Base-by-base conservation (phyloP, 306 rosid genomes). In the Dicorynia guianensis region DNA sequence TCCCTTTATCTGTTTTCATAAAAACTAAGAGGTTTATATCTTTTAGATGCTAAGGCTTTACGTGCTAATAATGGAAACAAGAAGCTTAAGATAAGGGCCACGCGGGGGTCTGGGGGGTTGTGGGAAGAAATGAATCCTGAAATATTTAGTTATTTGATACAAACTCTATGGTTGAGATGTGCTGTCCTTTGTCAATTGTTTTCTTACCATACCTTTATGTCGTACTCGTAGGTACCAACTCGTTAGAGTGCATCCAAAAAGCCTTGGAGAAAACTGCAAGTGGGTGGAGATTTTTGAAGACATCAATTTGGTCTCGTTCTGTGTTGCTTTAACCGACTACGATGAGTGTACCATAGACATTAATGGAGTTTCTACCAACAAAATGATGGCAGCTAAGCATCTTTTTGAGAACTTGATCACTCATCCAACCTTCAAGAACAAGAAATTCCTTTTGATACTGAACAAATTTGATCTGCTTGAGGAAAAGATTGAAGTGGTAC, bases 211-310 rank as follows among this genome's bases (percentile, higher is more conserved):
- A 49, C 35, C 9, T 52, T 68, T 53, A 20, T 53, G 15, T 57
- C 40, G 39, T 35, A 25, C 38, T 79, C 58, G 12, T 73, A 93
- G 98, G 78, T 87, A 82, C 77, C 85, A 87, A 58, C 91, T 93
- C 76, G 81, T 81, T 38, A 80, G 96, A 86, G 81, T 86, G 25
- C 85, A 90, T 67, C 80, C 85, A 9, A 83, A 70, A 71, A 87
- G 87, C 85, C 85, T 93, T 0, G 93, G 93, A 80, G 85, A 48
- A 66, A 84, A 86, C 69, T 81, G 89, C 93, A 90, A 84, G 84
- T 90, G 87, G 93, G 54, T 89, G 71, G 80, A 78, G 61, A 90
- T 90, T 92, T 93, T 93, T 71, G 96, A 87, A 57, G 93, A 90
- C 79, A 67, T 65, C 2, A 82, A 83, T 64, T 76, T 89, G 12